Percentiles rank a stretch among this genome's conserved stretches.
Conservation (phyloP, 768 basidiomycete species). For the Leccinum subtestaceum region DNA sequence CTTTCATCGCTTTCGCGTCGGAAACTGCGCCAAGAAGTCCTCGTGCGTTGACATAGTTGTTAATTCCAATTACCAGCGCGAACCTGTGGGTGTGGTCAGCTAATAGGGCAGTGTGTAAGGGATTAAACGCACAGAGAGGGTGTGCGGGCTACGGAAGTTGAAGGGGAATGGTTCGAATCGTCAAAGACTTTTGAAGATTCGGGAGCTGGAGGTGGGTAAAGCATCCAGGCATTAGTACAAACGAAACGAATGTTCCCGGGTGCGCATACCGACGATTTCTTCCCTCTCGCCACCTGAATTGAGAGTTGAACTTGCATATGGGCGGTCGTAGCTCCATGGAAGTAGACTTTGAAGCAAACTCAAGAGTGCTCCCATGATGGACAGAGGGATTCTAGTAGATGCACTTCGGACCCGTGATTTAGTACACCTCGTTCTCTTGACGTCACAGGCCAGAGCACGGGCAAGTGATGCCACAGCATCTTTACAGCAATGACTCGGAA, state of each 20-base stretch:
- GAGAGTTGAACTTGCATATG: background rate
- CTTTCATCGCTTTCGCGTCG: conserved; percentile 40
- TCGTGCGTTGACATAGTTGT: conserved; percentile 31
- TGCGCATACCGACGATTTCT: background rate
- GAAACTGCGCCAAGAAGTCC: conserved; percentile 36
- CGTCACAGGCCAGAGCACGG: background rate
- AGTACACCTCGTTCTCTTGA: background rate
- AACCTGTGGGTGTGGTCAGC: conserved; percentile 13
- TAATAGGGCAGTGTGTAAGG: too few species aligned
- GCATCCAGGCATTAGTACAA: background rate
- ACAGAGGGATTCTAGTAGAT: background rate
- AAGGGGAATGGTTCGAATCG: background rate
- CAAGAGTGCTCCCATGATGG: background rate
- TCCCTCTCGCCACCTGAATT: background rate
- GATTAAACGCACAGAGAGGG: background rate
- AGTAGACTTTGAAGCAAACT: background rate
- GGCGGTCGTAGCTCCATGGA: background rate
- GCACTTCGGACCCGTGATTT: background rate
- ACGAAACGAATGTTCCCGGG: background rate
- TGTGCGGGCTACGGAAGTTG: background rate
- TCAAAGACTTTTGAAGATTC: background rate
- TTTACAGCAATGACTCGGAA: background rate
- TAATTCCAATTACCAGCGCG: conserved; percentile 45
- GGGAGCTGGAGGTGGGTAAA: background rate
- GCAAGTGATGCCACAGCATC: background rate